phyloP scores from a whole-genome alignment of 108 stramenopile genomes.

The Aurantiochytrium sp. region DNA sequence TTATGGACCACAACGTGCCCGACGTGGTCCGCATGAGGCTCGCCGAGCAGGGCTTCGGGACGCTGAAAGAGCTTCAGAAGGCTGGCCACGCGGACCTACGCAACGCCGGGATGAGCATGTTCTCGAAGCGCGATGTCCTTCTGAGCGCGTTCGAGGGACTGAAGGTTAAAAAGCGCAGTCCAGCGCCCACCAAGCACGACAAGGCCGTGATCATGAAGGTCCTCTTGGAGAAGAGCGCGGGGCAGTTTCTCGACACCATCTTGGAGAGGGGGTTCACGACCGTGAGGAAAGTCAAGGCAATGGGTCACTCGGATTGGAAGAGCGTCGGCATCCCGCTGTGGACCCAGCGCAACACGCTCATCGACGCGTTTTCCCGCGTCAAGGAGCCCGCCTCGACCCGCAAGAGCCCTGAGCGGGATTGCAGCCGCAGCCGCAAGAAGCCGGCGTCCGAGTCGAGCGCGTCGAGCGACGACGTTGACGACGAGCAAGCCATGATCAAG shows the following conservation, averaged over 20 bases:
- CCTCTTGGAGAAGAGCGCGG: no score
- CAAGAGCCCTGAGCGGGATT: no score
- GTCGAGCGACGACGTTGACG: neutral
- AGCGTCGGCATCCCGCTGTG: no score
- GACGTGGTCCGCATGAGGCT: neutral
- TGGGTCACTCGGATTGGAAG: no score
- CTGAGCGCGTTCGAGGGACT: neutral
- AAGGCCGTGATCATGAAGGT: no score
- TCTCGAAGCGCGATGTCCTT: neutral
- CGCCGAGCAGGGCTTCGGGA: neutral
- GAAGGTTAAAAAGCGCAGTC: neutral
- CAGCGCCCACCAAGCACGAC: no score
- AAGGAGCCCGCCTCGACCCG: no score
- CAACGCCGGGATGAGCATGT: neutral
- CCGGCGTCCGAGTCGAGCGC: neutral
- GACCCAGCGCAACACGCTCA: no score
- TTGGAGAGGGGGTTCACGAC: no score
- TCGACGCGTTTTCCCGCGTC: no score
- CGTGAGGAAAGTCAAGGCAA: no score
- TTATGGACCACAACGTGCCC: neutral
- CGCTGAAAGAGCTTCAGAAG: neutral
- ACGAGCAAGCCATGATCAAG: neutral
- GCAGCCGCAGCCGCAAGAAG: constrained; percentile 19
- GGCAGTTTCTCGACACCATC: no score
- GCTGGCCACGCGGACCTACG: neutral